A percentile compares a stretch with the other conserved stretches of the same genome.
These are phyloP conservation scores for Emmonsia crescens DNA, from an alignment of 2,329 filamentous ascomycete species.

Conservation along the genomic window DNA sequence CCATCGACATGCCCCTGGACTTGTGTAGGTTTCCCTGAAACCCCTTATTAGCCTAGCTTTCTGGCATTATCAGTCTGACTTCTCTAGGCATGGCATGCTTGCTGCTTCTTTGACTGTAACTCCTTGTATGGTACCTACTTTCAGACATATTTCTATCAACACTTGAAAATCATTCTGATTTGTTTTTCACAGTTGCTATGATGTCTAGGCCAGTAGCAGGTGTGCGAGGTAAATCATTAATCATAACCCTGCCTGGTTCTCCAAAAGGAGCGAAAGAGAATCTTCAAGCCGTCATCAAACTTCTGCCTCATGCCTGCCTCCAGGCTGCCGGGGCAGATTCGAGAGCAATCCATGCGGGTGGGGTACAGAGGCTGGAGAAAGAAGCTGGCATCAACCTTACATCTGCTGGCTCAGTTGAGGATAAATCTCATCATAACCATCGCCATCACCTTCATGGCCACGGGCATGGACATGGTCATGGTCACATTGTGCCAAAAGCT, in stretches of 20 bases:
- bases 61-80: constrained; percentile 12
- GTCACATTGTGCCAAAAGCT: constrained; percentile 52
- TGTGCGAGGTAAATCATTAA: constrained; percentile 66
- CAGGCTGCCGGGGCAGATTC: constrained; percentile 81
- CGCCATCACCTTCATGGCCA: constrained; percentile 41
- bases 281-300: constrained; percentile 72
- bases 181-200: constrained; percentile 61
- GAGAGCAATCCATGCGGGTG: constrained; percentile 64
- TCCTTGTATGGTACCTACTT: constrained; percentile 55
- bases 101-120: constrained; percentile 73
- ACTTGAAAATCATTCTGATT: constrained; percentile 16
- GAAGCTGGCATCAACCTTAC: constrained; percentile 56
- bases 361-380: constrained; percentile 69
- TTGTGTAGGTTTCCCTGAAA: constrained; percentile 51
- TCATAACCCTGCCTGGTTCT: constrained; percentile 84
- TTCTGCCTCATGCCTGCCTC: constrained; percentile 88
- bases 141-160: constrained; percentile 6
- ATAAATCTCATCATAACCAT: constrained; percentile 19
- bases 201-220: constrained; percentile 94
- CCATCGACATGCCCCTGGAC: constrained; percentile 73
- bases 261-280: constrained; percentile 95
- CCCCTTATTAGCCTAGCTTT: background rate
- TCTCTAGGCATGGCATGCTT: constrained; percentile 73
- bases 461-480: constrained; percentile 55
- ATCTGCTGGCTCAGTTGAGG: constrained; percentile 11